These are phyloP conservation scores for Flaveria robusta DNA, from an alignment of 129 eudicot species.

Conservation along the genomic window DNA sequence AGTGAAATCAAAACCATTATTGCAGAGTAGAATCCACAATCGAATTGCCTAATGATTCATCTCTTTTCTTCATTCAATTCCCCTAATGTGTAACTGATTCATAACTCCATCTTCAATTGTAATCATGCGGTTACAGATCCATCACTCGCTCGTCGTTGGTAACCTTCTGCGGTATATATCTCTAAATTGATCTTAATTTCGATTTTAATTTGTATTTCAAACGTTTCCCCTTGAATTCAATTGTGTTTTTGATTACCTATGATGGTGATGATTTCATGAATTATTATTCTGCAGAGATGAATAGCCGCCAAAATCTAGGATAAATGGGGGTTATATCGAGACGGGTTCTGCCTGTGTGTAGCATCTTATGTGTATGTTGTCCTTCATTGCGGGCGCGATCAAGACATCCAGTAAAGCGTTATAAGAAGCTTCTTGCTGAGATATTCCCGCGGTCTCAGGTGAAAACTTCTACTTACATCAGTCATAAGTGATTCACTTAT, in stretches of 20 bases:
- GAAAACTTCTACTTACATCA: conserved; percentile 15
- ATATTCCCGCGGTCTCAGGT: conserved; percentile 82
- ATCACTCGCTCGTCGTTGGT: conserved; percentile 2
- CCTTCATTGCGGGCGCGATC: conserved; percentile 87
- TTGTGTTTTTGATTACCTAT: background rate
- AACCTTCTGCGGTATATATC: conserved; percentile 33
- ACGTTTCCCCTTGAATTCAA: background rate
- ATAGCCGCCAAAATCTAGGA: background rate
- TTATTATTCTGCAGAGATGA: conserved; percentile 23
- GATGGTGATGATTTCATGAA: background rate
- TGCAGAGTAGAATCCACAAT: no score
- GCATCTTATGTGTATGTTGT: conserved; percentile 71
- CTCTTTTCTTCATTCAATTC: conserved; percentile 6
- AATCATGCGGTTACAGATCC: conserved; percentile 17
- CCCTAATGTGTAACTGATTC: conserved; percentile 22
- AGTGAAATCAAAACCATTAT: no score
- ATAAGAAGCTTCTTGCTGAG: conserved; percentile 72
- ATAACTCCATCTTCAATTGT: conserved; percentile 21
- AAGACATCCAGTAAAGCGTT: conserved; percentile 79
- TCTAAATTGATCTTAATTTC: background rate
- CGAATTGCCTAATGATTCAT: no score
- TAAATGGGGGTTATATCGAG: conserved; percentile 89
- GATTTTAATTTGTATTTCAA: background rate
- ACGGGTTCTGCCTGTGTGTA: conserved; percentile 73
- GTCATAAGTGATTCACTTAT: no score